Evolutionary conservation across 2,329 filamentous ascomycete species (phyloP), one percentile per base, ranked within the genome.

Genomic region (Anisogramma anomala): DNA sequence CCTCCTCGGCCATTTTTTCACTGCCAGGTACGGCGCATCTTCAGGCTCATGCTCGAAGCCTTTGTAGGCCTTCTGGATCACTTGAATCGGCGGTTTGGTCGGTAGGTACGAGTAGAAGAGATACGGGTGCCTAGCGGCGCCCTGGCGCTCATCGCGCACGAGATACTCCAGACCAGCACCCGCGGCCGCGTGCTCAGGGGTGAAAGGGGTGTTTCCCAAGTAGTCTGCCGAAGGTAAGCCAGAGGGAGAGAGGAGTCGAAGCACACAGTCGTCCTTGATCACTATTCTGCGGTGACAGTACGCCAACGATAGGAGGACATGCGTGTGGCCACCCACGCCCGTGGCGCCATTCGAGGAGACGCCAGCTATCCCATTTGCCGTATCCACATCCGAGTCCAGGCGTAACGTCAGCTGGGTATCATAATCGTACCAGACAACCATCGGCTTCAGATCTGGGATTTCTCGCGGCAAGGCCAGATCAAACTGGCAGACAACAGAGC

Each of bases 1-100:
- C 32, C 75, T 66, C 41, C 66, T 71, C 0, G 75, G 69, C 55
- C 74, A 74, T 31, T 56, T 65, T 14, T 50, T 57, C 0, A 77
- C 51, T 2, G 59, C 58, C 2, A 79, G 45, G 50, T 77, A 75
- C 0, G 69, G 62, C 0, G 55, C 57, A n/a, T 74, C 58, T 2
- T 55, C 52, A 0, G 67, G 65, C 0, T 61, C 59, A 0, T 64
- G 49, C 0, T 62, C 58, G 31, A 64, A 67, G 1, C 55, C 55
- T 1, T 48, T 45, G 33, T 63, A 61, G 0, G 55, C 51, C 22
- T 57, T 50, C 18, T 64, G 60, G 0, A 76, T 60, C 6, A 60
- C 48, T 1, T 65, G 55, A 0, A 50, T 14, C 0, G 58, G 28
- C 10, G 76, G 74, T 43, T 70, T 75, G 1, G 48, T 55, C 0